phyloP scores from a whole-genome alignment of 2,329 filamentous ascomycete genomes.

The Arthrobotrys megalospora region DNA sequence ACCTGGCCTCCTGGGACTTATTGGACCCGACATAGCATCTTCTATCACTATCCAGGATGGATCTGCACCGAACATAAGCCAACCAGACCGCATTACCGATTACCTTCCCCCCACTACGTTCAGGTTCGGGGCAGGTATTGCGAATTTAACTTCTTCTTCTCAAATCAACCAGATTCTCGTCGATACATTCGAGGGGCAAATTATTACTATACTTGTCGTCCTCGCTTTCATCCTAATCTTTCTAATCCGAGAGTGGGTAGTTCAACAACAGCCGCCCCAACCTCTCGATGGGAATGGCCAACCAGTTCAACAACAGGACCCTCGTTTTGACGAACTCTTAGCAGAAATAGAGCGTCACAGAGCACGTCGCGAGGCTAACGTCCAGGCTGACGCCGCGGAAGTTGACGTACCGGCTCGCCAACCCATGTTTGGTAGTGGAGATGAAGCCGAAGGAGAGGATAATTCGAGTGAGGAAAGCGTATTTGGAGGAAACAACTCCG shows the following conservation, averaged over 20 bases:
- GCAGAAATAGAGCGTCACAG: conserved; percentile 53
- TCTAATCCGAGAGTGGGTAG: conserved; percentile 95
- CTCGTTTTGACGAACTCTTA: conserved; percentile 53
- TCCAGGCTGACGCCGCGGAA: conserved; percentile 30
- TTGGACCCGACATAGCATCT: conserved; percentile 49
- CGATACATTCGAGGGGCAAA: conserved; percentile 88
- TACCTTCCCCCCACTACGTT: conserved; percentile 55
- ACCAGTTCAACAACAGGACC: conserved; percentile 54
- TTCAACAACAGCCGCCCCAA: conserved; percentile 94
- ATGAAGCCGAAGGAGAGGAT: conserved; percentile 61
- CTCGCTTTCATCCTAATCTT: conserved; percentile 97
- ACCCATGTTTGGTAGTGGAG: conserved; percentile 52
- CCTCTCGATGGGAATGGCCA: conserved; percentile 64
- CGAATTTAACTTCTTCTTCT: conserved; percentile 77
- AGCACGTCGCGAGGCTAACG: conserved; percentile 47
- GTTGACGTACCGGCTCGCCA: conserved; percentile 24
- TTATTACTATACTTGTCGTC: conserved; percentile 92
- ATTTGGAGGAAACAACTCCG: conserved; percentile 57
- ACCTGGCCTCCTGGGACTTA: conserved; percentile 36
- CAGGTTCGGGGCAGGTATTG: conserved; percentile 47
- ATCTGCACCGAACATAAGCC: conserved; percentile 26
- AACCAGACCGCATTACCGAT: conserved; percentile 36
- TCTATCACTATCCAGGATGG: conserved; percentile 30
- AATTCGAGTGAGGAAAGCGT: conserved; percentile 58
- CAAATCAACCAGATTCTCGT: conserved; percentile 84